Evolutionary conservation across 2,329 filamentous ascomycete species (phyloP).

Genomic region (Stemphylium lycopersici): DNA sequence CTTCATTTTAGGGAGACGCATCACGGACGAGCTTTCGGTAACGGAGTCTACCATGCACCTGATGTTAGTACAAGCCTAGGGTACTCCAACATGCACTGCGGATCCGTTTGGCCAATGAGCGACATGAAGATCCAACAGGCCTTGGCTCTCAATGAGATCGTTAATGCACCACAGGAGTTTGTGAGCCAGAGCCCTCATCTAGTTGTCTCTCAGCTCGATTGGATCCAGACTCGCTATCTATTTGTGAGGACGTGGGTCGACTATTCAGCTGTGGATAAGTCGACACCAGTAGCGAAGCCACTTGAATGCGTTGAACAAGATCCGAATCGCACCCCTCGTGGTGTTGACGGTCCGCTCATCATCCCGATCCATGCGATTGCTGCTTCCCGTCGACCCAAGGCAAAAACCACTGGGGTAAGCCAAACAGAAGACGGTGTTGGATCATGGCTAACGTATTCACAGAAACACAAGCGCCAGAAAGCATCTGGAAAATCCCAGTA

Average conservation of each 20-base stretch:
- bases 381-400: slow-evolving; percentile 50
- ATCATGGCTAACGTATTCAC: slow-evolving; percentile 10
- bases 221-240: slow-evolving; percentile 89
- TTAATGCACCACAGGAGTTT: slow-evolving; percentile 74
- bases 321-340: slow-evolving; percentile 49
- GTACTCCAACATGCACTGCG: slow-evolving; percentile 51
- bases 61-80: slow-evolving; percentile 61
- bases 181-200: slow-evolving; percentile 63
- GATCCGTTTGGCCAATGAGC: slow-evolving; percentile 65
- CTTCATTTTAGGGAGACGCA: slow-evolving; percentile 69
- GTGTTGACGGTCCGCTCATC: slow-evolving; percentile 49
- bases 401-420: slow-evolving; percentile 23
- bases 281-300: slow-evolving; percentile 25
- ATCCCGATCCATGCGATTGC: slow-evolving; percentile 61
- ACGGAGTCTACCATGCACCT: slow-evolving; percentile 82
- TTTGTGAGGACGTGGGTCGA: slow-evolving; percentile 59
- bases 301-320: slow-evolving; percentile 49
- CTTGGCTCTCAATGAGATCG: slow-evolving; percentile 82
- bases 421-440: background rate
- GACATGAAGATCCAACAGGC: slow-evolving; percentile 64
- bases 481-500: slow-evolving; percentile 34
- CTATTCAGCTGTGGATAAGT: background rate
- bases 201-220: slow-evolving; percentile 77
- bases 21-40: slow-evolving; percentile 73
- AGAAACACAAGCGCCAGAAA: slow-evolving; percentile 39